Base-by-base conservation (phyloP, 177 flowering plant species). In the Vitis hybrid region DNA sequence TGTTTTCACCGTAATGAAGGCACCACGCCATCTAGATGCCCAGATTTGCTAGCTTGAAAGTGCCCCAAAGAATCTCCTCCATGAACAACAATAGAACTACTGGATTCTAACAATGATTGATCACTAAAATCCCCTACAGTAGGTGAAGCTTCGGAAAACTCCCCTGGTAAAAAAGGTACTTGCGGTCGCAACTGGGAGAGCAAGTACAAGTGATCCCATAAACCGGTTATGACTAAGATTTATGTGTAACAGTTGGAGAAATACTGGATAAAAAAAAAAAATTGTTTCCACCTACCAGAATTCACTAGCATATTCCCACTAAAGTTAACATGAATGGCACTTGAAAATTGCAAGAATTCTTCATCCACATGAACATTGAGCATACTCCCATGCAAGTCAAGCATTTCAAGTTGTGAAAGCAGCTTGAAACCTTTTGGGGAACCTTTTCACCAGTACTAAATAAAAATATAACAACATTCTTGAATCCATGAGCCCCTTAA, bases 381-480 rank as follows among this genome's bases (percentile, higher is more conserved):
- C 80, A 75, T 72, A 75, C 92, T 96, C 17, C 84, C 88, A 82
- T 89, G 95, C 82, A 96, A 84, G 76, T 93, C 99, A 67, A 96
- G 82, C 70, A 87, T 83, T 77, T 80, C 74, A 57, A 96, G 91
- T 56, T 75, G 69, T 4, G 81, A 48, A 71, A 88, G 72, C 60
- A 64, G 55, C 72, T 88, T 91, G 76, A 96, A 87, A 7, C 97
- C 97, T 60, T 79, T 74, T 5, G 97, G 98, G 98, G 12, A 93
- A 85, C n/a, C 45, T 34, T 0, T 34, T 34, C 45, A 5, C 45
- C 45, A 34, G 45, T 34, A 34, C 1, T 34, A 34, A 34, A 34
- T 34, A 34, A 34, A 34, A 34, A 34, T 34, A 34, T 34, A 34
- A 34, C 45, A 34, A 3, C 5, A 34, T 34, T 34, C 6, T 34